phyloP scores from a whole-genome alignment of 345 rosid genomes.

The Hirschfeldia incana region DNA sequence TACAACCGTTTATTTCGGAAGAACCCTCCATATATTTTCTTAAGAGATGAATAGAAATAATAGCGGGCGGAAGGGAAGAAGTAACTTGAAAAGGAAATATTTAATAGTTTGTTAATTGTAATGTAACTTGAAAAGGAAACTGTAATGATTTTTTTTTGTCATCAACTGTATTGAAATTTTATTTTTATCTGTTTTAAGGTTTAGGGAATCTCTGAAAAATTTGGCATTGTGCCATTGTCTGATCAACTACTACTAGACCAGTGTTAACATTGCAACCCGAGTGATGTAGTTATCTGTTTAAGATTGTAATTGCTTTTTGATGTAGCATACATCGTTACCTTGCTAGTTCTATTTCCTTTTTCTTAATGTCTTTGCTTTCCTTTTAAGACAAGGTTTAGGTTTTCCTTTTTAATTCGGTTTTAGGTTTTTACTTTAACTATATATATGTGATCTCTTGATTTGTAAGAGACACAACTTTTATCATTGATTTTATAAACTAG shows the following conservation, averaged over 20 bases:
- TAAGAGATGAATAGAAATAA: background rate
- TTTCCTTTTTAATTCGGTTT: too few relatives aligned
- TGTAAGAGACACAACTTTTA: too few relatives aligned
- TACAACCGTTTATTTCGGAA: slow-evolving; percentile 26
- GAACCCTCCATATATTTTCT: background rate
- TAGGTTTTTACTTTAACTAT: too few relatives aligned
- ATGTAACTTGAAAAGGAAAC: background rate
- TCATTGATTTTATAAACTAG: too few relatives aligned
- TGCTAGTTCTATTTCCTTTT: too few relatives aligned
- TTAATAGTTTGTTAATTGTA: background rate
- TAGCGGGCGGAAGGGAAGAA: background rate
- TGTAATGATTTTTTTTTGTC: background rate
- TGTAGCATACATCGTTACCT: too few relatives aligned
- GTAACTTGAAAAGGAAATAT: background rate
- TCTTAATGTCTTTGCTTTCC: too few relatives aligned
- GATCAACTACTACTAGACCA: too few relatives aligned
- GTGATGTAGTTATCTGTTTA: background rate
- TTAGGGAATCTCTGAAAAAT: background rate
- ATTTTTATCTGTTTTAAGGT: too few relatives aligned
- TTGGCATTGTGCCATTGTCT: background rate
- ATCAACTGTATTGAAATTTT: background rate
- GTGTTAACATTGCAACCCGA: background rate
- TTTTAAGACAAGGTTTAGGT: too few relatives aligned
- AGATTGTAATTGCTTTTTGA: too few relatives aligned
- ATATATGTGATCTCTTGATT: too few relatives aligned